Base-by-base conservation (phyloP, 2,329 filamentous ascomycete species). In the Ophiocordyceps camponoti-leonardi region DNA sequence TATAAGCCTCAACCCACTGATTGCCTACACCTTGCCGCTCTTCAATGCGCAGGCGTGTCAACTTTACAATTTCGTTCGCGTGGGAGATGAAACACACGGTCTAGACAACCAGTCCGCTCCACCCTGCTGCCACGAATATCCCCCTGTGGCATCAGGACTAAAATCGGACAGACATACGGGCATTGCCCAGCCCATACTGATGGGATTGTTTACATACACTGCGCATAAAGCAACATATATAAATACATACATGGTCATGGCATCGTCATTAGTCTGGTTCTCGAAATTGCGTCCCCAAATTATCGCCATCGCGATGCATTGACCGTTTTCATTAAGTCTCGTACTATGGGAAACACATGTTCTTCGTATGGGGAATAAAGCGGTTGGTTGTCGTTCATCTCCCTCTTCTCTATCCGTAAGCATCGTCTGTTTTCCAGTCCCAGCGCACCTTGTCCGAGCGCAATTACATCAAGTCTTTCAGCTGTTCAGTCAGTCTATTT, bases 41-140 rank as follows among this genome's bases (percentile, higher is more conserved):
- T n/a, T 68, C 67, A 62, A 67, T 77, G 69, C 71, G 68, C 71
- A 66, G 61, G 67, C 62, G 66, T 72, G 73, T 76, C 66, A 75
- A 73, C 68, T 73, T 72, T 58, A 60, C 3, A 63, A 63, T 60
- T 66, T 68, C 65, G 64, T 67, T 77, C 72, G 71, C 71, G 73
- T 60, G 73, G 77, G 75, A 74, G 71, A 78, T 72, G 77, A 68
- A 55, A 55, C 70, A 77, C 61, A 69, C 61, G 74, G 75, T 72
- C 74, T 77, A 77, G 75, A 79, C 75, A 78, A 72, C 75, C 75
- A 58, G 73, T 75, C 73, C 70, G 65, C 69, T 79, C 75, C 75
- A 78, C 75, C 75, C 75, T 75, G 73, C 64, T 71, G 66, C 64
- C 67, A 73, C 70, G 65, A 68, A 72, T 49, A 52, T 48, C 53